Conservation (phyloP, 208 protist species). For the Acanthamoeba triangularis region DNA sequence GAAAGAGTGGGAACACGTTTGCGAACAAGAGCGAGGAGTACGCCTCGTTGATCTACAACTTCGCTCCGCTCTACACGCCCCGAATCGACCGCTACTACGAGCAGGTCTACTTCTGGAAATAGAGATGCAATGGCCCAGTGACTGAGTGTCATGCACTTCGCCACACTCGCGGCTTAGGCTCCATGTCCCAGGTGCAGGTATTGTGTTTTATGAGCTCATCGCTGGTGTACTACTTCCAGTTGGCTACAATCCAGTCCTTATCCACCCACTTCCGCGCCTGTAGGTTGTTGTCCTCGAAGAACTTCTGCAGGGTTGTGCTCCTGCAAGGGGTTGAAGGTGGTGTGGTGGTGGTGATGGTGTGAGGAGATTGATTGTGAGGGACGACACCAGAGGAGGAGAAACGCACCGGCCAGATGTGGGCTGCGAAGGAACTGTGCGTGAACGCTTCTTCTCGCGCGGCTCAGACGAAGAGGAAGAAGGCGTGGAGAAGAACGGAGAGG, state of each 20-base stretch:
- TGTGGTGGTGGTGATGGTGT: too few species aligned
- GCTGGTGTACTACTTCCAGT: background rate
- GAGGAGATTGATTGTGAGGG: background rate
- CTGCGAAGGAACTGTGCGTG: background rate
- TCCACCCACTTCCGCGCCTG: conserved; percentile 23
- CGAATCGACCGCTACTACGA: conserved; percentile 8
- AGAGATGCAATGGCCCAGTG: background rate
- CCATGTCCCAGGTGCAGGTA: too few species aligned
- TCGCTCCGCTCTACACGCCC: background rate
- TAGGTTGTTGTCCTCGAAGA: conserved; percentile 61
- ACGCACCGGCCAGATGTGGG: background rate
- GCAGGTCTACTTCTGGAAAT: conserved; percentile 41
- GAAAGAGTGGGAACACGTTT: background rate
- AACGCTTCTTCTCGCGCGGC: background rate
- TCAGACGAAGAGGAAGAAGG: background rate
- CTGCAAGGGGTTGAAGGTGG: background rate
- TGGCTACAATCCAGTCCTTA: conserved; percentile 62
- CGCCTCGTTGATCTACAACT: conserved; percentile 11
- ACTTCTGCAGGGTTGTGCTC: conserved; percentile 7
- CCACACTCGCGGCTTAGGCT: background rate
- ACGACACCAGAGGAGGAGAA: background rate
- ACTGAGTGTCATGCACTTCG: background rate
- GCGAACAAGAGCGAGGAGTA: background rate
- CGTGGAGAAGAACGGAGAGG: conserved; percentile 11
- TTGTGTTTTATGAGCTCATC: background rate